Base-by-base conservation (phyloP, 23 red algal genomes). In the Agarophyton chilense region DNA sequence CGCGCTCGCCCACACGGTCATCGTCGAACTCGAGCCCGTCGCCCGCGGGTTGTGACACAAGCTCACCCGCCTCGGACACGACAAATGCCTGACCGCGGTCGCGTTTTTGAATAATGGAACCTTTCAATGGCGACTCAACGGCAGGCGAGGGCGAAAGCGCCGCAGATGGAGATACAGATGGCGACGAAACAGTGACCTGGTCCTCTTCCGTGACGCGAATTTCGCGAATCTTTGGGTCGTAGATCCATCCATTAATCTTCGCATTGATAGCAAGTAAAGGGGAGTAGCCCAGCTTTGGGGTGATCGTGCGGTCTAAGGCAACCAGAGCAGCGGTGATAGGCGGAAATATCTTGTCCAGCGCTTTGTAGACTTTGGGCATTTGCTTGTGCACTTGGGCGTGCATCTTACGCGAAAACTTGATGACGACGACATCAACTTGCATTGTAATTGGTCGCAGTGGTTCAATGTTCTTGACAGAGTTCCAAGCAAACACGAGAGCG, bases 351-450 rank as follows among this genome's bases (percentile, higher is more conserved):
- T 68, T 54, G 51, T 93, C 90, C 8, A 93, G 49, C 28, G 90
- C 78, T 67, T 93, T 93, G 80, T 93, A 93, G 12, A 93, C 72
- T 52, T 93, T 93, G 42, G 90, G 78, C 70, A 84, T 78, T 67
- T 93, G 90, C 35, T 56, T 63, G 14, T 40, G 29, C 32, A 71
- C 24, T 68, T 93, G 90, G n/a, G 29, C 26, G 35, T 51, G 31
- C 2, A 66, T 22, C 40, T 72, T 74, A 0, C 66, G 39, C 28
- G 44, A 62, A 19, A 86, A 46, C 74, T 93, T 77, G 45, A 93
- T 86, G 79, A 86, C 72, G 17, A 29, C 65, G 79, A 93, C 90
- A 43, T 93, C 90, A 0, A 84, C 80, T 40, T 93, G 90, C 79
- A 93, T 93, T 19, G 84, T 83, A 28, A 90, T 50, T 14, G 84